Evolutionary conservation across 2,329 filamentous ascomycete genomes (phyloP), one percentile per base, ranked within the genome.

Genomic region (Pyricularia sp.): DNA sequence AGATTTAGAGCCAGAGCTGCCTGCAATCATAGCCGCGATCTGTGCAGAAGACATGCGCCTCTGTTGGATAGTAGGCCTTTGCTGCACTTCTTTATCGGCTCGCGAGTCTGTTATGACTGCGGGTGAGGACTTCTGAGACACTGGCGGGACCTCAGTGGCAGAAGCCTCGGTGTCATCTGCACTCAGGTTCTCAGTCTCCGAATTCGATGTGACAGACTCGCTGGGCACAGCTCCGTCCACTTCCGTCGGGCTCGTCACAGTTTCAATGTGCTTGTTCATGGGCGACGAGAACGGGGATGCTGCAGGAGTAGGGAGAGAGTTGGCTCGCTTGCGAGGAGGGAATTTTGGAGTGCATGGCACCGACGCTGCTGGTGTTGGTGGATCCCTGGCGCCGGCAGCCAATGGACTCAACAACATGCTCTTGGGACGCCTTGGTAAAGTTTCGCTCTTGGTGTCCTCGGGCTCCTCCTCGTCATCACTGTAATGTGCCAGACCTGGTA

Each of bases 401-500:
- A 71, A 69, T 4, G 78, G 72, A 14, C 78, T 73, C 30, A 80
- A 71, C 73, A 81, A 75, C 69, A 81, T 75, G 72, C 85, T 88
- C 74, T 82, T 83, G 2, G 85, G 84, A 12, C 85, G 81, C 25
- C 71, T 66, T 2, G 75, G 68, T 25, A 71, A 70, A 17, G 28
- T 36, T 5, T 76, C 71, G 5, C 82, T 73, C 70, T 81, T 74
- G 1, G 31, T 28, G 7, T 77, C 74, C 1, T 79, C 77, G 1
- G 79, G 77, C 4, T 78, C 76, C 2, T 81, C 81, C 67, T 90
- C 90, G 17, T 90, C 88, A 69, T 92, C 88, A 69, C 83, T 87
- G 72, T 88, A 84, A 14, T 77, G 78, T 0, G 85, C 86, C 5
- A 93, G 82, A 0, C 90, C 91, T 3, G 91, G 91, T 64, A 93